Conservation (phyloP, 225 moss, liverwort and hornwort genomes). For the Pleurozium schreberi region DNA sequence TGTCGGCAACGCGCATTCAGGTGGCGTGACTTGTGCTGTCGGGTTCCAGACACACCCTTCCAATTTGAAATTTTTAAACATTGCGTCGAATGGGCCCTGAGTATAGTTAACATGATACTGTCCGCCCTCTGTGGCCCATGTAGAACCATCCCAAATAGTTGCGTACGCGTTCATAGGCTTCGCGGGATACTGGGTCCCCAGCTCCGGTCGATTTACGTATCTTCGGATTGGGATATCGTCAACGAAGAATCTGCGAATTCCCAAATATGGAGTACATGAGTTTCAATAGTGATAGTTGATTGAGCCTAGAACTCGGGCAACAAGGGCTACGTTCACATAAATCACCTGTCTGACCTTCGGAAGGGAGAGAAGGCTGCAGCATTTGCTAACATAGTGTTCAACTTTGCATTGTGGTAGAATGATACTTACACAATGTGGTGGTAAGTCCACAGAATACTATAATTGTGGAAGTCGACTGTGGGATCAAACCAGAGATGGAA, state of each 20-base stretch:
- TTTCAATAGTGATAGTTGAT: neutral
- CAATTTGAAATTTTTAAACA: conserved; percentile 57
- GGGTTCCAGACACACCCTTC: conserved; percentile 85
- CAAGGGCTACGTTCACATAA: neutral
- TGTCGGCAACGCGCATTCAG: conserved; percentile 39
- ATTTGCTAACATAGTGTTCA: neutral
- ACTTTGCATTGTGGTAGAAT: neutral
- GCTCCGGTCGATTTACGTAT: conserved; percentile 31
- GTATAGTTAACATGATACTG: conserved; percentile 71
- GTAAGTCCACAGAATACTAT: conserved; percentile 84
- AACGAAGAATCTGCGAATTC: conserved; percentile 60
- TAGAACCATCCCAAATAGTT: conserved; percentile 87
- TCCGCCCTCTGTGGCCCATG: conserved; percentile 93
- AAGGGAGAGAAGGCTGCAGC: neutral
- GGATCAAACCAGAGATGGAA: conserved; percentile 94
- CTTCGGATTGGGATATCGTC: conserved; percentile 81
- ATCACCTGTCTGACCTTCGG: neutral
- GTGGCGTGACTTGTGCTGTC: conserved; percentile 27
- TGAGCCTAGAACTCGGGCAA: neutral
- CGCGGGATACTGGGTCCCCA: conserved; percentile 60
- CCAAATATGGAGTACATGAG: neutral
- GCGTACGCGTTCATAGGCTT: conserved; percentile 71
- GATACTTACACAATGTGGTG: conserved; percentile 83
- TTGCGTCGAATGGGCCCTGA: conserved; percentile 60
- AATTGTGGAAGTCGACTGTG: conserved; percentile 63